Percentiles rank a stretch among this genome's conserved stretches.
phyloP scores from a whole-genome alignment of 768 basidiomycete genomes.

The Xerocomellus dryophilus region DNA sequence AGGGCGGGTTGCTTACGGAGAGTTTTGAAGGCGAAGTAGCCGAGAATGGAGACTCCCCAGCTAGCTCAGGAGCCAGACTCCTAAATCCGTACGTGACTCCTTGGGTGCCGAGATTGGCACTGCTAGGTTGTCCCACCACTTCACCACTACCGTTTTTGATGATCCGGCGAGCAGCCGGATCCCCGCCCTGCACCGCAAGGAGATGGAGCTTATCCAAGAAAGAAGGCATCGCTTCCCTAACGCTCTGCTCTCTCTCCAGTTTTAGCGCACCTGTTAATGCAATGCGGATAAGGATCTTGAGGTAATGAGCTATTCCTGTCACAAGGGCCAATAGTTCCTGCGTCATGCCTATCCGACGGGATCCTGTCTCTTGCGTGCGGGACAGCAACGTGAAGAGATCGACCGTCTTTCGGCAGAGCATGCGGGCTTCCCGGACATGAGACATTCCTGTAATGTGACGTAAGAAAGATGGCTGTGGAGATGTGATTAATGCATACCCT shows the following conservation, averaged over 20 bases:
- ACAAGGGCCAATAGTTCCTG: constrained; percentile 96
- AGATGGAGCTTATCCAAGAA: constrained; percentile 93
- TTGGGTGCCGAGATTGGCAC: constrained; percentile 72
- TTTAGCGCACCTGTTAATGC: constrained; percentile 94
- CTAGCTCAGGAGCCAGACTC: constrained; percentile 86
- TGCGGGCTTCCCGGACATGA: constrained; percentile 95
- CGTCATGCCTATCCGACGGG: constrained; percentile 92
- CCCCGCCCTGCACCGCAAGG: constrained; percentile 81
- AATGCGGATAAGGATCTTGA: constrained; percentile 98
- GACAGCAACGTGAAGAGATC: constrained; percentile 96
- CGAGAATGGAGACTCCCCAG: constrained; percentile 81
- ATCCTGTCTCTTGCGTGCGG: constrained; percentile 90
- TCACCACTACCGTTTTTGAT: constrained; percentile 76
- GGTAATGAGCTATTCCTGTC: constrained; percentile 97
- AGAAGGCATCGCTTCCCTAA: constrained; percentile 77
- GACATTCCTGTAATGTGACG: constrained; percentile 71
- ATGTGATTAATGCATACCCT: constrained; percentile 56
- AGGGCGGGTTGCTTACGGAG: constrained; percentile 68
- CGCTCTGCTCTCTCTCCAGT: constrained; percentile 86
- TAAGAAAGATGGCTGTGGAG: constrained; percentile 10
- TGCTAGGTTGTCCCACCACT: constrained; percentile 34
- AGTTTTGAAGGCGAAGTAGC: constrained; percentile 42
- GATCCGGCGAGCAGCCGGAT: constrained; percentile 71
- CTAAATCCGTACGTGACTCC: constrained; percentile 91
- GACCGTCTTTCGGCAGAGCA: constrained; percentile 98